Evolutionary conservation across 2,329 filamentous ascomycete species (phyloP).

Genomic region (Aspergillus fijiensis): DNA sequence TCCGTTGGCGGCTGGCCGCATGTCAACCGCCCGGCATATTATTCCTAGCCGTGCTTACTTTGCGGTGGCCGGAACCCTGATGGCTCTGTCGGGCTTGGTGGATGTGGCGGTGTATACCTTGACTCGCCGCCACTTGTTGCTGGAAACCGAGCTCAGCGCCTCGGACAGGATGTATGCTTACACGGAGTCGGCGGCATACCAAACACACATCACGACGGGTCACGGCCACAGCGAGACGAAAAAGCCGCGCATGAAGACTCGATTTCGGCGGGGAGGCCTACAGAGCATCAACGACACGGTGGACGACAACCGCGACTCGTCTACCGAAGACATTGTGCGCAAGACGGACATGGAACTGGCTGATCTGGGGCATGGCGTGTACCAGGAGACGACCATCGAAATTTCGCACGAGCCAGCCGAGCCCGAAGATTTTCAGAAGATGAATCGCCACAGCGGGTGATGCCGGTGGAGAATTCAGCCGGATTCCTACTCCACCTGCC

Average conservation of each 20-base stretch:
- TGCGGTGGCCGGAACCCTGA: slow-evolving; percentile 53
- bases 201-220: slow-evolving; percentile 29
- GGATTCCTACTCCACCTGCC: neutral
- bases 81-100: slow-evolving; percentile 57
- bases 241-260: slow-evolving; percentile 18
- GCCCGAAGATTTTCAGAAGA: slow-evolving; percentile 16
- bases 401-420: slow-evolving; percentile 37
- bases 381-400: slow-evolving; percentile 46
- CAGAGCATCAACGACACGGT: slow-evolving; percentile 20
- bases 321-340: slow-evolving; percentile 45
- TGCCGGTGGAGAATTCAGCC: neutral
- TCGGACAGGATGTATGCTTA: slow-evolving; percentile 29
- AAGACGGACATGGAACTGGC: slow-evolving; percentile 33
- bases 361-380: slow-evolving; percentile 37
- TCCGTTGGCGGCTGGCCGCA: slow-evolving; percentile 54
- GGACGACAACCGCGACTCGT: slow-evolving; percentile 39
- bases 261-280: slow-evolving; percentile 21
- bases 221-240: slow-evolving; percentile 17
- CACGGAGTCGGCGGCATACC: slow-evolving; percentile 28
- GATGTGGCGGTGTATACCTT: slow-evolving; percentile 59
- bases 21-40: slow-evolving; percentile 37
- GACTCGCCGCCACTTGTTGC: slow-evolving; percentile 55
- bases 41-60: slow-evolving; percentile 45
- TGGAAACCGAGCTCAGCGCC: slow-evolving; percentile 46
- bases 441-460: slow-evolving; percentile 7